Conservation (phyloP, 1,284 basidiomycete genomes). For the Meripilus lineatus region DNA sequence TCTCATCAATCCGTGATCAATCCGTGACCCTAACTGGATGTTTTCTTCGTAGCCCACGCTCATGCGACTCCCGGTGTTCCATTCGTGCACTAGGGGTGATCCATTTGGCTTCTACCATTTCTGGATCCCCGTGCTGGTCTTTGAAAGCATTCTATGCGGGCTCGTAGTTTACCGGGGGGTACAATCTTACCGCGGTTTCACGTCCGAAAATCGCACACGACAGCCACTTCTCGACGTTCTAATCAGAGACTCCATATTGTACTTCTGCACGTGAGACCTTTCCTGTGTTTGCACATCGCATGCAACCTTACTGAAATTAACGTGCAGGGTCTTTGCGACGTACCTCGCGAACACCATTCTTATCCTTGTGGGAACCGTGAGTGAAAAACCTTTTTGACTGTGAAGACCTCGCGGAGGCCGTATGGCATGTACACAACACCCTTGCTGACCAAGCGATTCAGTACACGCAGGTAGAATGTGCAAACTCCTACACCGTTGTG, state of each 20-base stretch:
- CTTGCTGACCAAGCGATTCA: slow-evolving; percentile 15
- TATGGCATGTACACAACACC: slow-evolving; percentile 5
- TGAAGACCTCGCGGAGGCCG: neutral
- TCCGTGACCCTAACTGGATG: neutral
- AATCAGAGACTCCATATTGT: slow-evolving; percentile 17
- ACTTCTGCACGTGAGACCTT: neutral
- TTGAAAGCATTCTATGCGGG: no score
- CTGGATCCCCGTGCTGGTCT: no score
- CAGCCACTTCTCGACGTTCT: neutral
- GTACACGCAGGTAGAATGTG: slow-evolving; percentile 41
- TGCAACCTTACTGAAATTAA: no score
- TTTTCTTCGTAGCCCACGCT: slow-evolving; percentile 9
- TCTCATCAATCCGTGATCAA: slow-evolving; percentile 26
- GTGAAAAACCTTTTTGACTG: slow-evolving; percentile 16
- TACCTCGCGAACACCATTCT: slow-evolving; percentile 50
- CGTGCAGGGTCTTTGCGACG: slow-evolving; percentile 45
- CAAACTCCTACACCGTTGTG: slow-evolving; percentile 53
- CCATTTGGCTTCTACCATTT: no score
- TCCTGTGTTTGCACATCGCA: slow-evolving; percentile 3
- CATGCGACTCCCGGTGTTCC: slow-evolving; percentile 39
- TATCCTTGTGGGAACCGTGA: slow-evolving; percentile 42
- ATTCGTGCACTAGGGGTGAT: no score
- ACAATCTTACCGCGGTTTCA: no score
- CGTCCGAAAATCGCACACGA: no score
- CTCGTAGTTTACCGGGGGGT: no score